phyloP scores from a whole-genome alignment of 345 rosid genomes.

The Aurinia saxatilis region DNA sequence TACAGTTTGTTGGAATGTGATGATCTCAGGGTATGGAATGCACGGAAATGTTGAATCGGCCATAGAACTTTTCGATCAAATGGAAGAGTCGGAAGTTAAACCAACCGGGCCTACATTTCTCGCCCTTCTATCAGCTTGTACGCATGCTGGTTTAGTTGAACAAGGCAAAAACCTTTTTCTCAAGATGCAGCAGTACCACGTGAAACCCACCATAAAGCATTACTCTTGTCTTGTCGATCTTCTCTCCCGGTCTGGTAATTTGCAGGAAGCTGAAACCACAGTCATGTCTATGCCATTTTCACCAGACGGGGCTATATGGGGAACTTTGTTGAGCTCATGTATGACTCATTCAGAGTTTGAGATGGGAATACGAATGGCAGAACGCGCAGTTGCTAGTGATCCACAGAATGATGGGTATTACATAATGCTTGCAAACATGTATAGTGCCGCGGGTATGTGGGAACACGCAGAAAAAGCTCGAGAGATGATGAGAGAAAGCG shows the following conservation, averaged over 20 bases:
- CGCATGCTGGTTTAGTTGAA: conserved; percentile 55
- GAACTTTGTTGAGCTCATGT: conserved; percentile 53
- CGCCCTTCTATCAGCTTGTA: conserved; percentile 58
- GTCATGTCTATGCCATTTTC: conserved; percentile 52
- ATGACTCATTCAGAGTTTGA: conserved; percentile 41
- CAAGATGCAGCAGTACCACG: conserved; percentile 39
- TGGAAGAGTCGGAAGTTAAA: conserved; percentile 45
- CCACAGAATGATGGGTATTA: conserved; percentile 60
- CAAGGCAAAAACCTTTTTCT: conserved; percentile 43
- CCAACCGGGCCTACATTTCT: conserved; percentile 60
- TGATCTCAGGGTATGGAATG: conserved; percentile 62
- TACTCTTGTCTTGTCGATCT: conserved; percentile 65
- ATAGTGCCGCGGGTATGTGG: conserved; percentile 55
- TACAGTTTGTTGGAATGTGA: conserved; percentile 55
- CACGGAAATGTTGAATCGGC: conserved; percentile 56
- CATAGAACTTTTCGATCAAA: conserved; percentile 39
- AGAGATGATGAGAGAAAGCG: conserved; percentile 45
- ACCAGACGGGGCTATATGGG: conserved; percentile 69
- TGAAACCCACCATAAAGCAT: conserved; percentile 58
- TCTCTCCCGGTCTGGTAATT: conserved; percentile 56
- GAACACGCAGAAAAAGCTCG: conserved; percentile 46
- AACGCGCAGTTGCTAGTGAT: conserved; percentile 44
- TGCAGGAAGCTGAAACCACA: conserved; percentile 54
- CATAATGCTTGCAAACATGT: conserved; percentile 55
- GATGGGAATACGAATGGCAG: conserved; percentile 51